Percentiles rank a stretch among this genome's conserved stretches.
phyloP scores from a whole-genome alignment of 192 early-diverging fungal species.

The Linnemannia zychae region DNA sequence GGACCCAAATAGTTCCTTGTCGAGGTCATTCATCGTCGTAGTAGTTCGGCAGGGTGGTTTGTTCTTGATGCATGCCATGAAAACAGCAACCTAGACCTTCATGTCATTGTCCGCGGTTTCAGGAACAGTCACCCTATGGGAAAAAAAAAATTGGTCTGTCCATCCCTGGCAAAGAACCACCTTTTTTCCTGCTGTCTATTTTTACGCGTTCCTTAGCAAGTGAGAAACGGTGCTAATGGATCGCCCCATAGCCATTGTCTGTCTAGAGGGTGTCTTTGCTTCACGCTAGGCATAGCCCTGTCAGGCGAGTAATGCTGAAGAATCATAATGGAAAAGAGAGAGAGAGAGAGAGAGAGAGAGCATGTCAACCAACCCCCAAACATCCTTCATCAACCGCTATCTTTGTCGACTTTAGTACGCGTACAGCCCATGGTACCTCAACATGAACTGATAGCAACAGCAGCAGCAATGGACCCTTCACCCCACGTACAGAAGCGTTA shows the following conservation, averaged over 20 bases:
- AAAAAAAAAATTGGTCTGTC: not conserved
- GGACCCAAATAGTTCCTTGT: slow-evolving; percentile 43
- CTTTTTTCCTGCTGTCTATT: not conserved
- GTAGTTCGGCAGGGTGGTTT: not conserved
- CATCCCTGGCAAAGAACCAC: not conserved
- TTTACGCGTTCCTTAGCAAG: not conserved
- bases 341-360: not conserved
- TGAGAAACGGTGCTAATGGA: not conserved
- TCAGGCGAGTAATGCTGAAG: not conserved
- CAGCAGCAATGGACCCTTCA: not conserved
- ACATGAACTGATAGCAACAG: not conserved
- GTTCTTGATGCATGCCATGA: not conserved
- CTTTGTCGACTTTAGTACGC: not conserved
- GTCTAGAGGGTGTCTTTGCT: not conserved
- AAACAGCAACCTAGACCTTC: not conserved
- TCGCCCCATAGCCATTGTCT: not conserved
- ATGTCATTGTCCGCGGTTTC: not conserved
- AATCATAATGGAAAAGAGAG: not conserved
- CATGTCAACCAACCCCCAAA: too few species aligned
- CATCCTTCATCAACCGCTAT: not conserved
- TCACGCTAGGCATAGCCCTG: not conserved
- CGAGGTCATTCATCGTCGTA: slow-evolving; percentile 25
- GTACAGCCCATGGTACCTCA: not conserved
- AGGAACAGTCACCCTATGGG: not conserved
- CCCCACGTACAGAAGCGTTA: not conserved